Conservation (phyloP, 805 yeast genomes). For the Tetrapisispora taiwanensis region DNA sequence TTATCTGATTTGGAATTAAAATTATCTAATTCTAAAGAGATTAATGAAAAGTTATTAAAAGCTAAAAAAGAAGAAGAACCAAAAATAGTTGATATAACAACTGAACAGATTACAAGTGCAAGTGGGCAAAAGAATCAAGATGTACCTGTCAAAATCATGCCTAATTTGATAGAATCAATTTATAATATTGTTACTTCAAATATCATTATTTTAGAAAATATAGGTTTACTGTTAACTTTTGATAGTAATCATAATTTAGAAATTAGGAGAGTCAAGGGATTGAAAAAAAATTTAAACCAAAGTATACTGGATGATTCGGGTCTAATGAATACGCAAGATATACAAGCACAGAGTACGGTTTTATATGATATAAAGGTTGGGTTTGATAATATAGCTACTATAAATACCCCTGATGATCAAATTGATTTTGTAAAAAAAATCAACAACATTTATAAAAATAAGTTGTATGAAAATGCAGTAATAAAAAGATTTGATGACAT, state of each 20-base stretch:
- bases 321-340: conserved; percentile 25
- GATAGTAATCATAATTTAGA: conserved; percentile 32
- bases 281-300: conserved; percentile 39
- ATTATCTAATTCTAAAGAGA: neutral
- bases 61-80: no score
- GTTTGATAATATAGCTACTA: conserved; percentile 6
- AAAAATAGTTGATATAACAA: no score
- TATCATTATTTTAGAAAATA: conserved; percentile 56
- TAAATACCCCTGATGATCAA: neutral
- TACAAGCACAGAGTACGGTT: conserved; percentile 43
- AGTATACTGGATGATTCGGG: conserved; percentile 23
- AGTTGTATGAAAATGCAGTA: conserved; percentile 36
- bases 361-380: conserved; percentile 20
- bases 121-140: neutral
- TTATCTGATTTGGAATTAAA: neutral
- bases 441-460: conserved; percentile 20
- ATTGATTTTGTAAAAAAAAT: conserved; percentile 8
- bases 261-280: conserved; percentile 72
- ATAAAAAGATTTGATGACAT: conserved; percentile 78
- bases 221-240: conserved; percentile 51
- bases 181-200: conserved; percentile 34
- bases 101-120: no score
- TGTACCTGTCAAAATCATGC: neutral
- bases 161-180: neutral
- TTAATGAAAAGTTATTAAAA: no score